Evolutionary conservation across 2,329 filamentous ascomycete species (phyloP).

Genomic region (Pestalotiopsis fici): DNA sequence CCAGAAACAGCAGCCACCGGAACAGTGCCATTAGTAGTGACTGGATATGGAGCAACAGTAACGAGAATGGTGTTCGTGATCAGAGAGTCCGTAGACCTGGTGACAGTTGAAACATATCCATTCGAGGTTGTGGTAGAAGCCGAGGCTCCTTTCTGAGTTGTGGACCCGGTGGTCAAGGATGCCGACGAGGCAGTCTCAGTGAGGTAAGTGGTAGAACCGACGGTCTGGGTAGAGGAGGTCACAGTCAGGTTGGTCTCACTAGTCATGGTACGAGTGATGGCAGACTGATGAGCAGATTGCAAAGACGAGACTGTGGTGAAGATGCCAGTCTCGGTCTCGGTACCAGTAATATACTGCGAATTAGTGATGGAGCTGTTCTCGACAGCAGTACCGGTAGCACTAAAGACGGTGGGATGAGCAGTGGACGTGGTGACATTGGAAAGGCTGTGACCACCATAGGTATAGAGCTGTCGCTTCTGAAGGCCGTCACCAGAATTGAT

Average conservation of each 20-base stretch:
- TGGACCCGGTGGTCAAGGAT: not conserved
- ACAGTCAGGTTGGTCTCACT: not conserved
- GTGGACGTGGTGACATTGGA: not conserved
- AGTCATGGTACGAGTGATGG: not conserved
- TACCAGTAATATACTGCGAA: not conserved
- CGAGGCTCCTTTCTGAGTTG: not conserved
- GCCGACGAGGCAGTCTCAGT: not conserved
- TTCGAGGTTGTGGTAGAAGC: not conserved
- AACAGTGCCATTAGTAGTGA: not conserved
- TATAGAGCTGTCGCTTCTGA: slow-evolving; percentile 4
- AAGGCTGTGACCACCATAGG: not conserved
- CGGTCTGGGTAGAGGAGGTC: not conserved
- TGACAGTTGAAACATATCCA: not conserved
- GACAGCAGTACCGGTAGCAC: not conserved
- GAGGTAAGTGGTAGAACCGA: not conserved
- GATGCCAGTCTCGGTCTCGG: slow-evolving; percentile 1
- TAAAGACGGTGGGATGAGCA: not conserved
- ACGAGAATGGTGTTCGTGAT: not conserved
- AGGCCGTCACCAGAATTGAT: not conserved
- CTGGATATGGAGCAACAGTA: not conserved
- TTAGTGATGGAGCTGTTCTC: not conserved
- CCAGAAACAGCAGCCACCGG: not conserved
- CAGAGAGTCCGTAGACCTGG: not conserved
- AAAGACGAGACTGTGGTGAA: not conserved
- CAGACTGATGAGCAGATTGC: not conserved